These are phyloP conservation scores for Talaromyces marneffei DNA, from an alignment of 2,329 filamentous ascomycete species.

Conservation along the genomic window DNA sequence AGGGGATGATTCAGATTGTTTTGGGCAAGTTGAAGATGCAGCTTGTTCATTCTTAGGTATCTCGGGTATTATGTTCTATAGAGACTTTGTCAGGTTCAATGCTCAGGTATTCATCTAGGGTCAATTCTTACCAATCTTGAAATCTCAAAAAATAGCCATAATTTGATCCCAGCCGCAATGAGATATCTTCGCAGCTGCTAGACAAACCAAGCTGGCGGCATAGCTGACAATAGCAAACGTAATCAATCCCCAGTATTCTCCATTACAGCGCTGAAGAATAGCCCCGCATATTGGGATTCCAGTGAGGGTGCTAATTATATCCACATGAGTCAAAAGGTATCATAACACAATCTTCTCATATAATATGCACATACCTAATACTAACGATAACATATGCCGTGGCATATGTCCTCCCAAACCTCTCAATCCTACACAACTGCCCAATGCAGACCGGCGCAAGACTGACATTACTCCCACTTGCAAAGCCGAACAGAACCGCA, in stretches of 20 bases:
- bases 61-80: neutral
- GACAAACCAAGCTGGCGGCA: neutral
- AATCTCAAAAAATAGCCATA: neutral
- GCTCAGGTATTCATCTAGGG: neutral
- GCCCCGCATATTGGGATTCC: neutral
- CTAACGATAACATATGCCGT: conserved; percentile 78
- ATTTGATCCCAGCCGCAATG: neutral
- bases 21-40: conserved; percentile 6
- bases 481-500: conserved; percentile 71
- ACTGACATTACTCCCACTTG: conserved; percentile 73
- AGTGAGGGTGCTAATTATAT: neutral
- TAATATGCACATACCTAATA: conserved; percentile 49
- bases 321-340: neutral
- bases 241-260: neutral
- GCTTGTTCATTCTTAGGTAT: neutral
- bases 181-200: neutral
- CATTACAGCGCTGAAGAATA: neutral
- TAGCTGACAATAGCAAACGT: neutral
- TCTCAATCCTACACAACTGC: conserved; percentile 70
- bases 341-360: neutral
- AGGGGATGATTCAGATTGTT: conserved; percentile 18
- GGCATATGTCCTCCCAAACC: conserved; percentile 80
- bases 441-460: conserved; percentile 81
- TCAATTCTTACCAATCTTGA: neutral
- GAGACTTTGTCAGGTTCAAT: neutral